Conservation (phyloP, 805 yeast genomes). For the Metschnikowia baotianmanensis region DNA sequence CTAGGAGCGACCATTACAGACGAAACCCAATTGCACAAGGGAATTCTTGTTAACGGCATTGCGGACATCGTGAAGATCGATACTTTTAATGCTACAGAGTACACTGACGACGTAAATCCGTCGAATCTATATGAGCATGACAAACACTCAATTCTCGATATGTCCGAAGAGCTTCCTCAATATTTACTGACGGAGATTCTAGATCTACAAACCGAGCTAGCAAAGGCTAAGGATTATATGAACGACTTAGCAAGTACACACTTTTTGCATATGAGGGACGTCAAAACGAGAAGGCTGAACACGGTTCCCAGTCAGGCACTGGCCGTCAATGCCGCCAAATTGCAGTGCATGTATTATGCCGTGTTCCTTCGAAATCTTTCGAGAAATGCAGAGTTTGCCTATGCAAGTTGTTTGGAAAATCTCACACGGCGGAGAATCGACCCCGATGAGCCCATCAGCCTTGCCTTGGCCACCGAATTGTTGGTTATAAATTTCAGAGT, state of each 20-base stretch:
- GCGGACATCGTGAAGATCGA: slow-evolving; percentile 20
- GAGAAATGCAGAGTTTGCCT: slow-evolving; percentile 28
- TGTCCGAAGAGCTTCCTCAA: neutral
- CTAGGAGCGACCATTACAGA: slow-evolving; percentile 16
- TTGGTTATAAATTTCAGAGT: slow-evolving; percentile 35
- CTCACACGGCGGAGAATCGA: slow-evolving; percentile 46
- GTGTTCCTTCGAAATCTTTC: slow-evolving; percentile 30
- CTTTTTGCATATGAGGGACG: slow-evolving; percentile 39
- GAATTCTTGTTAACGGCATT: slow-evolving; percentile 59
- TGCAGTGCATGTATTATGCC: slow-evolving; percentile 63
- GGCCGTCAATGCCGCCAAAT: slow-evolving; percentile 47
- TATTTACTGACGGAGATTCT: slow-evolving; percentile 1
- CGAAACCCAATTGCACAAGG: slow-evolving; percentile 15
- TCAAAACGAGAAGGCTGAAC: slow-evolving; percentile 54
- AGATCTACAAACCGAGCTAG: slow-evolving; percentile 10
- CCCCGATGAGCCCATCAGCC: slow-evolving; percentile 47
- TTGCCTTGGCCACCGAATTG: slow-evolving; percentile 38
- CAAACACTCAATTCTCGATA: neutral
- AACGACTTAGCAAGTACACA: slow-evolving; percentile 10
- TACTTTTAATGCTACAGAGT: neutral
- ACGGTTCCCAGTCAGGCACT: slow-evolving; percentile 48
- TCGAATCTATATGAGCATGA: neutral
- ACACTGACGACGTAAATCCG: neutral
- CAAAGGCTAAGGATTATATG: slow-evolving; percentile 8
- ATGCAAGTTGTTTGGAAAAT: slow-evolving; percentile 45